phyloP scores from a whole-genome alignment of 2,329 filamentous ascomycete species.

The Beauveria bassiana region DNA sequence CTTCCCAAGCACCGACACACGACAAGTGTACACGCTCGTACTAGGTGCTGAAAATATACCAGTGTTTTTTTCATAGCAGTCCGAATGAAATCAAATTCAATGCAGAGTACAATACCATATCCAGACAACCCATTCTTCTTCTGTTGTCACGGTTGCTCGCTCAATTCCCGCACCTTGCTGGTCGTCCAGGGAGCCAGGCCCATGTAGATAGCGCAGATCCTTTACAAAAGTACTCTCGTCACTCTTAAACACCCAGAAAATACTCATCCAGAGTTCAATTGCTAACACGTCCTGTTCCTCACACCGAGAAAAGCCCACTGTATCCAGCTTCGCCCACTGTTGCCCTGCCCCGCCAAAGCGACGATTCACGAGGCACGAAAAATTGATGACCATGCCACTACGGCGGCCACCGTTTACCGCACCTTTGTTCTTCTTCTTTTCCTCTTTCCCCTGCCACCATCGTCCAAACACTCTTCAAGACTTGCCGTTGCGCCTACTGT shows the following conservation, averaged over 20 bases:
- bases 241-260: neutral
- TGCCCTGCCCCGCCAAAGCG: conserved; percentile 26
- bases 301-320: neutral
- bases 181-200: neutral
- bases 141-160: neutral
- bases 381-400: conserved; percentile 30
- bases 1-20: too few relatives aligned
- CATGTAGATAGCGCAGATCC: neutral
- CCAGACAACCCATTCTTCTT: neutral
- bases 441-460: conserved; percentile 4
- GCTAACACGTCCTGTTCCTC: neutral
- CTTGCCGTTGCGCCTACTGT: conserved; percentile 16
- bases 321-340: neutral
- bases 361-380: conserved; percentile 33
- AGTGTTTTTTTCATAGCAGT: too few relatives aligned
- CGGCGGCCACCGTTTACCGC: conserved; percentile 15
- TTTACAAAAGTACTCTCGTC: neutral
- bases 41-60: too few relatives aligned
- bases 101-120: neutral
- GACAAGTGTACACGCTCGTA: too few relatives aligned
- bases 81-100: too few relatives aligned
- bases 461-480: conserved; percentile 10
- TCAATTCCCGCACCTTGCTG: neutral
- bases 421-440: conserved; percentile 13
- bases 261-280: neutral